Evolutionary conservation across 1,284 basidiomycete species (phyloP).

Genomic region (Agroathelia rolfsii): DNA sequence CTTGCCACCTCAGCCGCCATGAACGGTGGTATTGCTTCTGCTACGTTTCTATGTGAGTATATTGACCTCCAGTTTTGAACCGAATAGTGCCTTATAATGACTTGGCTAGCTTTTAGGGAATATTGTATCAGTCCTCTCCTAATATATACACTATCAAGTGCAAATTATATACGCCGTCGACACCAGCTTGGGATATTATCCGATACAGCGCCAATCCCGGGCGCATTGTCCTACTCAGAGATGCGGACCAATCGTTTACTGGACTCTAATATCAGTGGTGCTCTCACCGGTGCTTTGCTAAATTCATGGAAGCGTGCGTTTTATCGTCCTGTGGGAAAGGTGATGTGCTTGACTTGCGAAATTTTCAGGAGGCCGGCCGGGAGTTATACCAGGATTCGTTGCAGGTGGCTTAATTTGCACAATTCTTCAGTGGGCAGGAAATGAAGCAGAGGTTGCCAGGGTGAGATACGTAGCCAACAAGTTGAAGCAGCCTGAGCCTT

Average conservation of each 20-base stretch:
- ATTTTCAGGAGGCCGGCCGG: slow-evolving; percentile 28
- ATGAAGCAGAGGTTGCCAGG: slow-evolving; percentile 50
- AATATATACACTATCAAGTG: slow-evolving; percentile 24
- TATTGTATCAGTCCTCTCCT: slow-evolving; percentile 51
- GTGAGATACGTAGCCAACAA: slow-evolving; percentile 39
- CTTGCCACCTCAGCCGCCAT: slow-evolving; percentile 44
- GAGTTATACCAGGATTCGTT: slow-evolving; percentile 39
- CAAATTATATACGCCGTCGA: slow-evolving; percentile 19
- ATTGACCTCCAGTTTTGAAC: neutral
- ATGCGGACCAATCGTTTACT: slow-evolving; percentile 46
- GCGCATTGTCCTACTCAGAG: slow-evolving; percentile 35
- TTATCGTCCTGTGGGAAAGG: slow-evolving; percentile 1
- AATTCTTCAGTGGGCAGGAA: slow-evolving; percentile 50
- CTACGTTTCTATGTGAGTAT: slow-evolving; percentile 61
- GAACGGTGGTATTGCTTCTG: slow-evolving; percentile 57
- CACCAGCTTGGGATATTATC: slow-evolving; percentile 7
- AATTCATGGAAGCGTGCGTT: slow-evolving; percentile 36
- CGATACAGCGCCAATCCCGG: slow-evolving; percentile 5
- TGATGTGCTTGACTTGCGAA: neutral
- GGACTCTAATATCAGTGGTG: slow-evolving; percentile 57
- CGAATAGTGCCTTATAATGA: slow-evolving; percentile 3
- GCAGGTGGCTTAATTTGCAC: slow-evolving; percentile 46
- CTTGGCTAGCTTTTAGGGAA: slow-evolving; percentile 50
- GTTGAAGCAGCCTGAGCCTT: slow-evolving; percentile 12
- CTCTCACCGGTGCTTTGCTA: slow-evolving; percentile 44